Evolutionary conservation across 768 basidiomycete species (phyloP).

Genomic region (Albatrellus ellisii): DNA sequence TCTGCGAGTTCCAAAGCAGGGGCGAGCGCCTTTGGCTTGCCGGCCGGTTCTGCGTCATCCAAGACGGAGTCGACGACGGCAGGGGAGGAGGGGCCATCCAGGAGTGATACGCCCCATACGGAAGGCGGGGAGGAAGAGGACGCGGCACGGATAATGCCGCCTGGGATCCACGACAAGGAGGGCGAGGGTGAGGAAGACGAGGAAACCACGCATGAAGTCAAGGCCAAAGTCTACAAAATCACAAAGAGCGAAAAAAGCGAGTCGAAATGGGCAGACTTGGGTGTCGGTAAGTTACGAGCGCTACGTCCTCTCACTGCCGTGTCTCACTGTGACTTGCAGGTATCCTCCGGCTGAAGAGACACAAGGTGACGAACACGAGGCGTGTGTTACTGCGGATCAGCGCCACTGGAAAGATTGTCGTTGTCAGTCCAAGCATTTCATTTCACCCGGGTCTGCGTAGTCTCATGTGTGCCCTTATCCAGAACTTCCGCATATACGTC

Average conservation of each 20-base stretch:
- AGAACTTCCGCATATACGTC: slow-evolving; percentile 66
- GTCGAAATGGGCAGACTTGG: slow-evolving; percentile 48
- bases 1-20: neutral
- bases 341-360: slow-evolving; percentile 57
- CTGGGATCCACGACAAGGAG: slow-evolving; percentile 40
- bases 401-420: slow-evolving; percentile 57
- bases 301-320: neutral
- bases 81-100: neutral
- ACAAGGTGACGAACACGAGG: slow-evolving; percentile 45
- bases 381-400: slow-evolving; percentile 62
- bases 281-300: slow-evolving; percentile 38
- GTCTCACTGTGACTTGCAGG: slow-evolving; percentile 26
- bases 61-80: neutral
- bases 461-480: neutral
- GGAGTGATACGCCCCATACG: slow-evolving; percentile 15
- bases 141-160: slow-evolving; percentile 12
- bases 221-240: slow-evolving; percentile 51
- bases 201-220: slow-evolving; percentile 44
- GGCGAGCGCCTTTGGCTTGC: slow-evolving; percentile 3
- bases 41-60: slow-evolving; percentile 16
- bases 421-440: slow-evolving; percentile 35
- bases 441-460: neutral
- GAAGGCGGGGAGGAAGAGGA: slow-evolving; percentile 17
- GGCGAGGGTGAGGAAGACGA: slow-evolving; percentile 79
- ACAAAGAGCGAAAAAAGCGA: slow-evolving; percentile 25